Evolutionary conservation across 164 flowering plant species (phyloP), one percentile per base, ranked within the genome.

Genomic region (Aristolochia contorta): DNA sequence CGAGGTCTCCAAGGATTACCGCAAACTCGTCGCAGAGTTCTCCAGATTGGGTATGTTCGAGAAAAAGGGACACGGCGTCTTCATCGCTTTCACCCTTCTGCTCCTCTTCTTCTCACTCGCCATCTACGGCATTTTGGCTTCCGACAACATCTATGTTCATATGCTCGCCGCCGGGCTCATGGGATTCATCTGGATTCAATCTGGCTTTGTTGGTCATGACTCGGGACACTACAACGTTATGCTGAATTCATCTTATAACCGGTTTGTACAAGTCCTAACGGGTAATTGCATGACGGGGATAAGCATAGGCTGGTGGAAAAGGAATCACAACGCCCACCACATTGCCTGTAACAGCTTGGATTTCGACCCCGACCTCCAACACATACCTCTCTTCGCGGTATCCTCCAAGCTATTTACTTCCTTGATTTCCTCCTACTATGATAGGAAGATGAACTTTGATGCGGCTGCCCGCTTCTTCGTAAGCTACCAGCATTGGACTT

Each of bases 301-400:
- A 61, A 82, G 90, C 68, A 84, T 84, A 21, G 90, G 72, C 12
- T 84, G 90, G 90, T 84, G 90, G 90, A 84, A 82, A 58, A 79
- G 85, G 79, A 80, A 76, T 16, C 87, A 84, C 63, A 82, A 82
- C 62, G 85, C 85, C 6, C 90, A 84, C 58, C 90, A 84, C 60
- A 75, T 82, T 41, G 79, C 87, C 33, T 69, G 74, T 56, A 82
- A 82, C 41, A 82, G 86, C 55, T 68, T 82, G 2, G 82, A 82
- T 23, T 68, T 78, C 49, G 86, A 82, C 67, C 86, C 86, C 0
- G 86, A 82, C 65, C 76, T 82, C 25, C 86, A 76, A 43, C 90
- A 82, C 60, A 69, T 84, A 56, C 87, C 86, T 1, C 19, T 84
- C 13, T 77, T 84, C n/a, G 85, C 81, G 0, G 87, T 84, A 8